A percentile compares a stretch with the other conserved stretches of the same genome.
Conservation (phyloP, 2,329 filamentous ascomycete genomes). For the Talaromyces verruculosus region DNA sequence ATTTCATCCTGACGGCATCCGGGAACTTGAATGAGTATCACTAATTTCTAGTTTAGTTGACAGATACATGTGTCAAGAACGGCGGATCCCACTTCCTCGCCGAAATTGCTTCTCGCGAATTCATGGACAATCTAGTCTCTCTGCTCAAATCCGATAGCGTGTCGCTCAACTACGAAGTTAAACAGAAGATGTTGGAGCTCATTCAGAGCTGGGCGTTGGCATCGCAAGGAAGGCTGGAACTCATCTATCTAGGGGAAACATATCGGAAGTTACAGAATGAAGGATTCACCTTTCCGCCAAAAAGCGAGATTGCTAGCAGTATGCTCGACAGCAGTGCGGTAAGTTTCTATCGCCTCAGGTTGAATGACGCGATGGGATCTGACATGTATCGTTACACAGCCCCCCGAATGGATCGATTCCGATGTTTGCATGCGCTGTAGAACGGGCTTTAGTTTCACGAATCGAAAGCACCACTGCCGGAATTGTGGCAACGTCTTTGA, state of each 20-base stretch:
- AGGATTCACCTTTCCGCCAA: constrained; percentile 86
- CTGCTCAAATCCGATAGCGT: constrained; percentile 76
- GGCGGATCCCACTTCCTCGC: constrained; percentile 91
- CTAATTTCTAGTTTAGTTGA: constrained; percentile 59
- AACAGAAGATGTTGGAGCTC: constrained; percentile 84
- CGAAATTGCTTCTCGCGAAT: constrained; percentile 94
- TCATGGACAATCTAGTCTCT: constrained; percentile 95
- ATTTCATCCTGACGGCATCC: constrained; percentile 26
- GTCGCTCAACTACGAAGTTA: constrained; percentile 81
- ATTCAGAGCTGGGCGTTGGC: constrained; percentile 92
- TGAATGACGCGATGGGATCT: background rate
- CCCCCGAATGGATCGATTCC: constrained; percentile 95
- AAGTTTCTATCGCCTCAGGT: constrained; percentile 42
- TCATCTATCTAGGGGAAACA: constrained; percentile 83
- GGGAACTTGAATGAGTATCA: background rate
- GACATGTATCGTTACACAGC: constrained; percentile 52
- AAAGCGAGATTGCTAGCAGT: constrained; percentile 81
- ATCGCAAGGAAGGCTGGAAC: constrained; percentile 77
- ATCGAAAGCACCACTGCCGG: constrained; percentile 95
- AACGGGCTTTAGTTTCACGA: constrained; percentile 94
- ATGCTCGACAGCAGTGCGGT: constrained; percentile 98
- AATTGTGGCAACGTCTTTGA: constrained; percentile 99
- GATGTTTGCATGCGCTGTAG: constrained; percentile 98
- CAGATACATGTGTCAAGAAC: constrained; percentile 98
- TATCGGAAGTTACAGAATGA: constrained; percentile 81